Evolutionary conservation across 148 eudicot species (phyloP), one percentile per base, ranked within the genome.

Genomic region (Rhododendron henanense): DNA sequence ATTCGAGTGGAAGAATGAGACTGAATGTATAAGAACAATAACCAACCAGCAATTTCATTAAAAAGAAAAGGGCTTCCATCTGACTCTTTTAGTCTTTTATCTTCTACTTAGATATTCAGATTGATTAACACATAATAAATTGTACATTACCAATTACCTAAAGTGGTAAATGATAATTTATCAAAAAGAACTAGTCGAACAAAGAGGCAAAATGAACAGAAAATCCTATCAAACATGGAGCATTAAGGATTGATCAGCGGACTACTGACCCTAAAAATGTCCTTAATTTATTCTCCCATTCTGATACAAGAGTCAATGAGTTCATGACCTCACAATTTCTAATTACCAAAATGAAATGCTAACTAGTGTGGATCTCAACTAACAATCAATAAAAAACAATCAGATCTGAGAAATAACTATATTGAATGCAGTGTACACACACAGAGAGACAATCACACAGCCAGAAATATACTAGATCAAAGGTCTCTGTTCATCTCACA

Each of bases 301-400:
- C 14, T 19, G 9, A 14, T 10, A 81, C 18, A 81, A 10, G 44
- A 21, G 84, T 59, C 33, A 81, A 81, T 48, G 23, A 81, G 74
- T 37, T 59, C 31, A 37, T 37, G 50, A 61, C 28, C 73, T 81
- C 84, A 61, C 50, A 39, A 37, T 81, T 10, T 82, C 33, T 61
- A 82, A 82, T 55, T 81, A 16, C n/a, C n/a, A 61, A 61, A 39
- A 82, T 21, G 84, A 61, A 82, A 61, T 82, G 48, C 74, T 37
- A 82, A 81, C 82, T 80, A 57, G 67, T 10, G 71, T 18, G 31
- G 84, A 82, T 82, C 16, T 39, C 18, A 35, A 33, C 69, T 35
- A 81, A 23, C 23, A 82, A 82, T 45, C 50, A 61, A 57, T 82
- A 35, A 37, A 59, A 45, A 4, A 81, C 19, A n/a, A 82, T 61